phyloP scores from a whole-genome alignment of 306 rosid genomes.

The Ormosia semicastrata region DNA sequence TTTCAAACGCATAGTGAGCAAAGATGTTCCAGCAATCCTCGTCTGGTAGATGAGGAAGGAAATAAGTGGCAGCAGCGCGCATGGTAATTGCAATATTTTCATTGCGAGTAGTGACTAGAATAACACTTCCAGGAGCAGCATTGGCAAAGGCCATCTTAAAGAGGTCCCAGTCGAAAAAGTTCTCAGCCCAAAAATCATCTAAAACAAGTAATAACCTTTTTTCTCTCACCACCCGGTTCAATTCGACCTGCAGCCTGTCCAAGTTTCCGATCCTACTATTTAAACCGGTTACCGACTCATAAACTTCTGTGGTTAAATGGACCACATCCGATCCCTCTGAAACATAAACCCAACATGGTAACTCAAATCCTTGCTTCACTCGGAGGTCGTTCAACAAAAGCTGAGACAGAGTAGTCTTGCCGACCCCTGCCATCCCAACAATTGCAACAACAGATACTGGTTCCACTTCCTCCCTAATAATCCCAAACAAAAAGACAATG shows the following conservation, averaged over 20 bases:
- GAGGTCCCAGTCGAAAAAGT: background rate
- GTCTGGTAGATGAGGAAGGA: background rate
- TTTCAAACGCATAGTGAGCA: background rate
- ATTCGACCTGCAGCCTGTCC: background rate
- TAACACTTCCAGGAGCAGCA: background rate
- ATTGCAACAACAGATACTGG: background rate
- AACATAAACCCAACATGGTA: background rate
- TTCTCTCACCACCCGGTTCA: background rate
- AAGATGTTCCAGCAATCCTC: background rate
- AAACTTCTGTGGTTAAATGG: background rate
- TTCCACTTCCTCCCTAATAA: background rate
- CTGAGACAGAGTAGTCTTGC: background rate
- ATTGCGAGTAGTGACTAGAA: background rate
- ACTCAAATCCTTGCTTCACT: background rate
- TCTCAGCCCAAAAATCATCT: background rate
- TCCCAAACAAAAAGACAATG: no score
- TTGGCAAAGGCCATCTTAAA: background rate
- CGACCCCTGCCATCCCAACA: background rate
- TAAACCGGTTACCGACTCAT: background rate
- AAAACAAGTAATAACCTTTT: background rate
- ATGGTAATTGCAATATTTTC: background rate
- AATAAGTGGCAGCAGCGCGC: background rate
- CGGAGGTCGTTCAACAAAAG: background rate
- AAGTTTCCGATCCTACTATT: background rate
- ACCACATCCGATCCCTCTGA: background rate